Conservation (phyloP, 2,329 filamentous ascomycete genomes). For the Pseudopithomyces maydicus region DNA sequence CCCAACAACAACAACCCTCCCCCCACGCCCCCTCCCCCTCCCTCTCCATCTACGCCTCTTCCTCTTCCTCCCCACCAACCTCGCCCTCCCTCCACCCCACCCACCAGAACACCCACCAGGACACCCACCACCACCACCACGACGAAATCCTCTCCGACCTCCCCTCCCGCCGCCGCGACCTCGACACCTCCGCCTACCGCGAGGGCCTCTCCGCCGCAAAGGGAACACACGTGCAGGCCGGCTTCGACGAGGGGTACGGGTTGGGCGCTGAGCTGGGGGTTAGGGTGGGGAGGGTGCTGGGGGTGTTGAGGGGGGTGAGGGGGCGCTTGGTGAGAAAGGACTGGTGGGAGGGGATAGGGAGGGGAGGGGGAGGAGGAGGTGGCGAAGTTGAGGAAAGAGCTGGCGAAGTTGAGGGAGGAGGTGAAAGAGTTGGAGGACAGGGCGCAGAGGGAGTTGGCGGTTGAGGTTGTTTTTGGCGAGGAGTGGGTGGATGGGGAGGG, state of each 20-base stretch:
- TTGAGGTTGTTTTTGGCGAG: constrained; percentile 66
- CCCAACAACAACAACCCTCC: constrained; percentile 17
- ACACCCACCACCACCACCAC: neutral
- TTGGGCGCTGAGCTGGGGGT: constrained; percentile 82
- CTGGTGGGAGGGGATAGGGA: constrained; percentile 29
- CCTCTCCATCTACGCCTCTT: constrained; percentile 53
- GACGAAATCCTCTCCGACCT: constrained; percentile 69
- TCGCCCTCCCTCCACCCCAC: constrained; percentile 6
- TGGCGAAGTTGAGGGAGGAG: too few relatives aligned
- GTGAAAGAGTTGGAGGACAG: constrained; percentile 38
- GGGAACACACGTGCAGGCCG: constrained; percentile 74
- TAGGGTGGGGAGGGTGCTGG: constrained; percentile 74
- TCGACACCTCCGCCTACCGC: constrained; percentile 86
- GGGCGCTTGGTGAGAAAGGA: constrained; percentile 50
- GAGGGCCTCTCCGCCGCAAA: constrained; percentile 84
- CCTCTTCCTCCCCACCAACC: neutral
- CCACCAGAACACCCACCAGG: neutral
- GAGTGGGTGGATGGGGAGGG: constrained; percentile 74
- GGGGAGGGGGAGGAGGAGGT: too few relatives aligned
- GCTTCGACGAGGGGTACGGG: constrained; percentile 89
- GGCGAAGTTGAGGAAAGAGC: too few relatives aligned
- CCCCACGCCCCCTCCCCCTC: constrained; percentile 39
- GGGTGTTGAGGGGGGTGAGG: constrained; percentile 74
- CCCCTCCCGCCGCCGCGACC: constrained; percentile 73
- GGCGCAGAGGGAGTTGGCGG: constrained; percentile 65